Conservation (phyloP, 306 rosid species). For the Glycine soja region DNA sequence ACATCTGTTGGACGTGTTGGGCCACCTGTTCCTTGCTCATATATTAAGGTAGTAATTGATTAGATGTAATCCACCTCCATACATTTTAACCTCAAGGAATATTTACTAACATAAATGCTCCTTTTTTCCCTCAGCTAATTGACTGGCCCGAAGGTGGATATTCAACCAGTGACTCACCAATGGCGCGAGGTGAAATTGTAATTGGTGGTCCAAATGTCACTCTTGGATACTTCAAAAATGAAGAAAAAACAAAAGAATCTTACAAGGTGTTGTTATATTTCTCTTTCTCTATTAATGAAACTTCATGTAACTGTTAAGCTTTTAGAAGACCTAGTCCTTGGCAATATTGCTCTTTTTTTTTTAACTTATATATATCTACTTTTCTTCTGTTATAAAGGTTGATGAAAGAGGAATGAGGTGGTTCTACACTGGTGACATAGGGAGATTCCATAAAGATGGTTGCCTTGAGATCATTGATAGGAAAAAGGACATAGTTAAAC, state of each 20-base stretch:
- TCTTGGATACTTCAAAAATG: slow-evolving; percentile 93
- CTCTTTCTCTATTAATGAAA: no score
- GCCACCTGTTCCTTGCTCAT: slow-evolving; percentile 97
- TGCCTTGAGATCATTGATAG: slow-evolving; percentile 97
- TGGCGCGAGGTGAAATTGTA: slow-evolving; percentile 96
- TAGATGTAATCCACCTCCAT: slow-evolving; percentile 19
- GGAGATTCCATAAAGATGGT: slow-evolving; percentile 86
- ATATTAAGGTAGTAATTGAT: slow-evolving; percentile 67
- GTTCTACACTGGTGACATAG: slow-evolving; percentile 96
- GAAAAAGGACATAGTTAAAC: slow-evolving; percentile 95
- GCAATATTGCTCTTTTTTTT: not conserved
- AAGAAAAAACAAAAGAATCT: slow-evolving; percentile 84
- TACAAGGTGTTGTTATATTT: slow-evolving; percentile 71
- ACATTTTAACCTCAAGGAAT: slow-evolving; percentile 10
- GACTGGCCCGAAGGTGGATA: slow-evolving; percentile 98
- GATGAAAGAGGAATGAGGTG: slow-evolving; percentile 91
- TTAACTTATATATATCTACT: not conserved
- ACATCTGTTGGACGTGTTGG: slow-evolving; percentile 93
- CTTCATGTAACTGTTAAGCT: no score
- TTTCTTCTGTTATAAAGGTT: slow-evolving; percentile 60
- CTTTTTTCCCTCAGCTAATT: slow-evolving; percentile 61
- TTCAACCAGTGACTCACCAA: slow-evolving; percentile 67
- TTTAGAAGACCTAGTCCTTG: no score
- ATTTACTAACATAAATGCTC: slow-evolving; percentile 5
- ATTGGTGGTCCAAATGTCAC: slow-evolving; percentile 95